Evolutionary conservation across 371 early-diverging fungal species (phyloP), one percentile per base, ranked within the genome.

Genomic region (Syncephalastrum contaminatum): DNA sequence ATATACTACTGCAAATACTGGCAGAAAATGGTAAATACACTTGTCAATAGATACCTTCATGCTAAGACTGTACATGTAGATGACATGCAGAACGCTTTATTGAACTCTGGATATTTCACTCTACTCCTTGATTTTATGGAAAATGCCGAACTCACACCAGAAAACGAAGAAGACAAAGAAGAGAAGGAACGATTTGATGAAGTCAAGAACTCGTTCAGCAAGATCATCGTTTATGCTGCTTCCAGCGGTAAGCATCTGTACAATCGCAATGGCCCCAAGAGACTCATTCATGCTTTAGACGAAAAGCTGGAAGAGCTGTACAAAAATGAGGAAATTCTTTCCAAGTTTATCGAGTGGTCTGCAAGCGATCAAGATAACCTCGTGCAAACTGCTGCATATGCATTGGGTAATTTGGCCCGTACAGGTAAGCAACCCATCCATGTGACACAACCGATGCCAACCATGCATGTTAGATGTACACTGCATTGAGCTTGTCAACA

Each of bases 391-490:
- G 82, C 82, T 0, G 75, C 75, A 6, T 77, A 84, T 50, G 69
- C 72, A 4, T 58, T 87, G 39, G 87, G 83, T 48, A 87, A 87
- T 52, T 73, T 87, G 41, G 85, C 85, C 13, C 64, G 87, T 58
- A 70, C 82, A 60, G 82, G 83, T 82, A 71, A 18, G 46, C 36
- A 30, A 12, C 10, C 8, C 10, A 12, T 12, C 36, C 36, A 10
- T 30, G 36, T 30, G 7, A 30, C 36, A 30, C 36, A 3, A 10
- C 36, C 36, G 36, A 30, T 30, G 36, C 36, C 36, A 10, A 2
- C 22, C 22, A 6, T 21, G 3, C 44, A 42, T 42, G 15, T 46
- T 57, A 86, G 87, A 85, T 59, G 58, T 66, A 21, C 73, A 83
- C 53, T 85, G 87, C 50, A 64, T 75, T 50, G 80, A 82, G 27